These are phyloP conservation scores for Paxillus rubicundulus DNA, from an alignment of 768 basidiomycete genomes.

Conservation along the genomic window DNA sequence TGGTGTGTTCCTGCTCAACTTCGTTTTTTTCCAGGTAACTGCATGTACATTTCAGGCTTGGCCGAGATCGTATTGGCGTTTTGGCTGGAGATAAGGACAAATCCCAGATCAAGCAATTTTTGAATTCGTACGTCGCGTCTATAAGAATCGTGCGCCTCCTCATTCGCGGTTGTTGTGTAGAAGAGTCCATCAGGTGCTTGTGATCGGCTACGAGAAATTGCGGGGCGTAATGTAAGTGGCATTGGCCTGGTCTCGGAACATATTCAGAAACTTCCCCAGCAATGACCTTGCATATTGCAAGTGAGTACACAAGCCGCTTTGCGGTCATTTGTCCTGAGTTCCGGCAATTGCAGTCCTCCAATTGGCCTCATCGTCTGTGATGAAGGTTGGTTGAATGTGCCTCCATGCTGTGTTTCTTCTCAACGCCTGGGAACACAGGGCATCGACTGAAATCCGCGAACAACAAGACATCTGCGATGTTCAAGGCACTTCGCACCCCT, in stretches of 20 bases:
- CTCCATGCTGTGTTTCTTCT: neutral
- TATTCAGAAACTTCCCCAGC: constrained; percentile 30
- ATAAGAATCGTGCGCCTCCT: neutral
- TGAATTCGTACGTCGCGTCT: constrained; percentile 56
- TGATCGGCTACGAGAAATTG: constrained; percentile 94
- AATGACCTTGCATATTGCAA: constrained; percentile 60
- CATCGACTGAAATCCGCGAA: constrained; percentile 91
- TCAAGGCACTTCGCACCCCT: constrained; percentile 71
- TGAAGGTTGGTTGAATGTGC: constrained; percentile 56
- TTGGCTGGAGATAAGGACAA: constrained; percentile 61
- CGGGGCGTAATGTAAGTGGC: constrained; percentile 71
- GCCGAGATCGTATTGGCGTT: constrained; percentile 53
- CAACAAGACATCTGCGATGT: constrained; percentile 87
- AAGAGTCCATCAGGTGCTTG: constrained; percentile 76
- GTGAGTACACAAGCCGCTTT: constrained; percentile 37
- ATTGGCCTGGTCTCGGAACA: constrained; percentile 2
- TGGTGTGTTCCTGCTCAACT: constrained; percentile 56
- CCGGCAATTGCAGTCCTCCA: constrained; percentile 57
- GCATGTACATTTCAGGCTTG: constrained; percentile 40
- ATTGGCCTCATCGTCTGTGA: constrained; percentile 95
- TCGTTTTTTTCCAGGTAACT: neutral
- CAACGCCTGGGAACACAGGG: constrained; percentile 41
- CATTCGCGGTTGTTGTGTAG: constrained; percentile 33
- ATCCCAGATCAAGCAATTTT: constrained; percentile 61
- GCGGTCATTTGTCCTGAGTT: neutral